Conservation (phyloP, 257 asterid species). For the Solanum clarkiae region DNA sequence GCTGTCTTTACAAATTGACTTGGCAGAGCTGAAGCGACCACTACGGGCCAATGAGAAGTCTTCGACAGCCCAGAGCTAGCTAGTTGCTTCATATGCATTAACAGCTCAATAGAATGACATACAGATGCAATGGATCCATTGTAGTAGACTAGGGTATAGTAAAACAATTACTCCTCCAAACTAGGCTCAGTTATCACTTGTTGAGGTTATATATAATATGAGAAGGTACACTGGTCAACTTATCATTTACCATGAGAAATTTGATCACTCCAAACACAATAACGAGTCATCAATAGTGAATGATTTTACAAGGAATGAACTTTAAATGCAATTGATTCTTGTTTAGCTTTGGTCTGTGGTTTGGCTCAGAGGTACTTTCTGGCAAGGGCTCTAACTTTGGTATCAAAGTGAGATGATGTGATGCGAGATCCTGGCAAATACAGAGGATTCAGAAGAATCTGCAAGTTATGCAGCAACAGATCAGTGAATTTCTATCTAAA, state of each 20-base stretch:
- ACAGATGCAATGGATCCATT: background rate
- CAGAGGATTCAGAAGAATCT: constrained; percentile 93
- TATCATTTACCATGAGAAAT: background rate
- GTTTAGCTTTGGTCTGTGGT: background rate
- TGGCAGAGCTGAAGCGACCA: background rate
- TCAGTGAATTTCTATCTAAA: background rate
- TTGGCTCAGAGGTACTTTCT: constrained; percentile 62
- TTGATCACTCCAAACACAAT: background rate
- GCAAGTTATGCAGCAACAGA: constrained; percentile 14
- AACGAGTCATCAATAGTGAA: background rate
- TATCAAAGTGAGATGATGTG: constrained; percentile 90
- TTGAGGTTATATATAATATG: background rate
- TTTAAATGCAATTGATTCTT: background rate
- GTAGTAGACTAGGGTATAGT: background rate
- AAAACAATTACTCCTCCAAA: background rate
- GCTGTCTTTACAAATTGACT: background rate
- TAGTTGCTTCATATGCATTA: background rate
- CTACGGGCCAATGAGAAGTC: background rate
- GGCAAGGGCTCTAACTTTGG: constrained; percentile 94
- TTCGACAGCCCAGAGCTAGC: background rate
- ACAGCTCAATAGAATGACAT: background rate
- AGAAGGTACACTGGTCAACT: background rate
- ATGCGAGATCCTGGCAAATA: constrained; percentile 94
- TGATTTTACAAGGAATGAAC: background rate
- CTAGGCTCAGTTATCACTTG: background rate